Evolutionary conservation across 2,329 filamentous ascomycete species (phyloP).

Genomic region (Penicillium sp.): DNA sequence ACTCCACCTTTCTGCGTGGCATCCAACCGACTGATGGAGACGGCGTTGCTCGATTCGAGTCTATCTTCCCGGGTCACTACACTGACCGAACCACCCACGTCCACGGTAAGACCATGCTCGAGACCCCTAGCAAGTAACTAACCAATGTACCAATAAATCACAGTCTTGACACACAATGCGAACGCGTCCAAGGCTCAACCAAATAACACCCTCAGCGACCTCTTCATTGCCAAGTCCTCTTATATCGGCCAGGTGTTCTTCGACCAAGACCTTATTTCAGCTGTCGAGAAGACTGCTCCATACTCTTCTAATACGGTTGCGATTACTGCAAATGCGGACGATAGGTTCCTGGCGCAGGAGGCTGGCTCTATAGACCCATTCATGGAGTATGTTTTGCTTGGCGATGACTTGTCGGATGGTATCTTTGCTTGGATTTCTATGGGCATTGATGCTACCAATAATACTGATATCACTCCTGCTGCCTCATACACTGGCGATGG

Average conservation of each 20-base stretch:
- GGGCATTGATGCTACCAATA: constrained; percentile 43
- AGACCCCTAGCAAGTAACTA: neutral
- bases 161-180: constrained; percentile 30
- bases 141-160: neutral
- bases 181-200: constrained; percentile 34
- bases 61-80: constrained; percentile 46
- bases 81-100: constrained; percentile 35
- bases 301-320: constrained; percentile 46
- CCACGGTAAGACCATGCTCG: constrained; percentile 20
- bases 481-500: constrained; percentile 32
- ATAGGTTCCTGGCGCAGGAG: constrained; percentile 47
- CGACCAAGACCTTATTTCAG: constrained; percentile 52
- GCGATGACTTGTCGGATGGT: constrained; percentile 48
- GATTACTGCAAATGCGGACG: constrained; percentile 48
- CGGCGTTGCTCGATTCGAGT: constrained; percentile 42
- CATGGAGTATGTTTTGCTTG: constrained; percentile 53
- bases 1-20: constrained; percentile 44
- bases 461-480: constrained; percentile 25
- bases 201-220: constrained; percentile 50
- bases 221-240: constrained; percentile 41
- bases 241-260: constrained; percentile 63
- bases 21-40: constrained; percentile 40
- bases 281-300: constrained; percentile 46
- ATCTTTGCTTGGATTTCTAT: constrained; percentile 52
- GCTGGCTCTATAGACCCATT: constrained; percentile 53